Evolutionary conservation across 2,329 filamentous ascomycete species (phyloP).

Genomic region (Cytospora piceicola): DNA sequence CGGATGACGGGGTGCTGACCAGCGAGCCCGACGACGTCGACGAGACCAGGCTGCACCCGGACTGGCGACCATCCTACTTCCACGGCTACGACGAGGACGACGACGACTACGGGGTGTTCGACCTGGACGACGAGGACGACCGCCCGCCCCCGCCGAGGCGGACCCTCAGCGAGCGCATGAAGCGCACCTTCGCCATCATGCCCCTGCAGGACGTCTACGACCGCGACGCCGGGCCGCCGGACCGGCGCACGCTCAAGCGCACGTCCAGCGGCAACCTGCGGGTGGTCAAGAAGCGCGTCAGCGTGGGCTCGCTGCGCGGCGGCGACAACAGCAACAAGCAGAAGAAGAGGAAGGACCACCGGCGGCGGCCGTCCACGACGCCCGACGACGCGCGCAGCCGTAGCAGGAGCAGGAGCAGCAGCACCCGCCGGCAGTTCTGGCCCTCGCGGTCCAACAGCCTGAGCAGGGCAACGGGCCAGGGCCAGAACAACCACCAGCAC

Average conservation of each 20-base stretch:
- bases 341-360: conserved; percentile 20
- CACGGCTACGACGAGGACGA: conserved; percentile 41
- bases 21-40: conserved; percentile 57
- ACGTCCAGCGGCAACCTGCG: conserved; percentile 64
- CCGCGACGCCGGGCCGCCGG: conserved; percentile 43
- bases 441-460: conserved; percentile 37
- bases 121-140: conserved; percentile 40
- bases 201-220: conserved; percentile 49
- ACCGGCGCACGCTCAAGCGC: conserved; percentile 62
- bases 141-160: conserved; percentile 48
- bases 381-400: conserved; percentile 33
- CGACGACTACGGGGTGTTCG: conserved; percentile 35
- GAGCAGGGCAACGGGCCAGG: neutral
- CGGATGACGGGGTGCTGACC: conserved; percentile 43
- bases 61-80: conserved; percentile 61
- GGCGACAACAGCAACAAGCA: too few species aligned
- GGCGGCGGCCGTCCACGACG: conserved; percentile 40
- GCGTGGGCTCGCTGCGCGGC: conserved; percentile 49
- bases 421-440: conserved; percentile 37
- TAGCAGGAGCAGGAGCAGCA: neutral
- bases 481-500: conserved; percentile 22
- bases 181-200: conserved; percentile 64
- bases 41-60: conserved; percentile 60
- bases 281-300: conserved; percentile 59
- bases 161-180: conserved; percentile 58